Base-by-base conservation (phyloP, 2,329 filamentous ascomycete genomes). In the Aureobasidium sp. region DNA sequence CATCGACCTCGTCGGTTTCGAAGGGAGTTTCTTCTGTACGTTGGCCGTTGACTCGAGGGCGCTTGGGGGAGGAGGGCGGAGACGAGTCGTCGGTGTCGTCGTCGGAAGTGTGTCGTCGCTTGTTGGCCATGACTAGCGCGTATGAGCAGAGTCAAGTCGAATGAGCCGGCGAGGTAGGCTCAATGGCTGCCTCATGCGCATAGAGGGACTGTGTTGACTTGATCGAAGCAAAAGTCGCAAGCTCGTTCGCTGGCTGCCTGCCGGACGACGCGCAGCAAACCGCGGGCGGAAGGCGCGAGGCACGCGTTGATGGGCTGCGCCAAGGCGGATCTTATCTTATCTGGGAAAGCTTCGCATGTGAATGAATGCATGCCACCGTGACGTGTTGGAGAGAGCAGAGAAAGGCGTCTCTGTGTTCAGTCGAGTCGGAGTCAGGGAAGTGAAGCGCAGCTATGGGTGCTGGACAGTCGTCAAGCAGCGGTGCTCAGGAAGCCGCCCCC, bases 391-490 rank as follows among this genome's bases (percentile, higher is more conserved):
- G 7, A 25, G 8, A 17, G 2, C 25, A 25, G 15, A 57, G 47
- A 57, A 57, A 47, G 25, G 47, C 5, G 14, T 25, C 14, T 8
- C 4, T 14, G 2, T 22, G 12, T 15, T 15, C 17, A 34, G 17
- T 25, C 42, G 31, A 47, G 27, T n/a, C 6, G 41, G 22, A n/a
- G 41, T 27, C 3, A 8, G 41, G 42, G 9, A 29, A 49, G 44
- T 12, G 31, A 22, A 22, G 17, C 14, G n/a, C 4, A 11, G 8
- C 14, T 34, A 80, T 80, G 79, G 79, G 79, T 57, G 77, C 77
- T 45, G 70, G 73, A 62, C 79, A 80, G 69, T 80, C 77, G 53
- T 75, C 76, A 27, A 61, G 47, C 12, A 63, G 63, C 17, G 70
- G 67, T 42, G 68, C 65, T 52, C 64, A 57, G 11, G 65, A 64